A percentile compares a stretch with the other conserved stretches of the same genome.
Conservation (phyloP, 768 basidiomycete genomes). For the Lactarius deliciosus region DNA sequence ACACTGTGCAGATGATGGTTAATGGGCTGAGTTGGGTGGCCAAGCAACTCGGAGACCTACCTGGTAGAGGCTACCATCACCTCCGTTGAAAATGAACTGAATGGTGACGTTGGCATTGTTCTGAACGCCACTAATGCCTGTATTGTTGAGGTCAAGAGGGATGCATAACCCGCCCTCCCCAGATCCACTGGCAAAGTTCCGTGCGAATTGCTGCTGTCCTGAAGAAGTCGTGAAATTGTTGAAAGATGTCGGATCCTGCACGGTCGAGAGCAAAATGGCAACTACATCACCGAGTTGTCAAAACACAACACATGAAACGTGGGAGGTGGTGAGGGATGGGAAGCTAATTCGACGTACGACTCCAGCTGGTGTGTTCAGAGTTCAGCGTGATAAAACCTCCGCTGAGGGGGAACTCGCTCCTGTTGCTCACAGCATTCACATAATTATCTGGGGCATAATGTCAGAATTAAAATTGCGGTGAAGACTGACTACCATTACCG, state of each 20-base stretch:
- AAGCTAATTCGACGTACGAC: slow-evolving; percentile 42
- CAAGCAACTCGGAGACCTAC: slow-evolving; percentile 36
- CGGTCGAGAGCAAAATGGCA: slow-evolving; percentile 54
- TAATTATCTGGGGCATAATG: slow-evolving; percentile 57
- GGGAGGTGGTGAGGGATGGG: background rate
- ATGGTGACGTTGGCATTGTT: slow-evolving; percentile 75
- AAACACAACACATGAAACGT: background rate
- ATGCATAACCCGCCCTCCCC: slow-evolving; percentile 69
- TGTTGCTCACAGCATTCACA: slow-evolving; percentile 46
- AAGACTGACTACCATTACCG: slow-evolving; percentile 42
- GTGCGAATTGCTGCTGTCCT: slow-evolving; percentile 38
- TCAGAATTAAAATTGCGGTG: background rate
- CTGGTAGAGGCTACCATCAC: slow-evolving; percentile 73
- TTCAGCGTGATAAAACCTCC: slow-evolving; percentile 60
- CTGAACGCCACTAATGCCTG: slow-evolving; percentile 49
- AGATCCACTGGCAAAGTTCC: slow-evolving; percentile 48
- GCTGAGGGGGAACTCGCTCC: slow-evolving; percentile 68
- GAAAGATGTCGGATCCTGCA: slow-evolving; percentile 61
- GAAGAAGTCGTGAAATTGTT: slow-evolving; percentile 54
- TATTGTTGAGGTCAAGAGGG: slow-evolving; percentile 55
- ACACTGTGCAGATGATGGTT: slow-evolving; percentile 48
- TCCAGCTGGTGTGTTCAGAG: slow-evolving; percentile 65
- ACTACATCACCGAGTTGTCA: slow-evolving; percentile 38
- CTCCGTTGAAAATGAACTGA: slow-evolving; percentile 65
- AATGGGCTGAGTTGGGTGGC: background rate